Base-by-base conservation (phyloP, 169 alveolate species). In the Cryptosporidium andersoni region DNA sequence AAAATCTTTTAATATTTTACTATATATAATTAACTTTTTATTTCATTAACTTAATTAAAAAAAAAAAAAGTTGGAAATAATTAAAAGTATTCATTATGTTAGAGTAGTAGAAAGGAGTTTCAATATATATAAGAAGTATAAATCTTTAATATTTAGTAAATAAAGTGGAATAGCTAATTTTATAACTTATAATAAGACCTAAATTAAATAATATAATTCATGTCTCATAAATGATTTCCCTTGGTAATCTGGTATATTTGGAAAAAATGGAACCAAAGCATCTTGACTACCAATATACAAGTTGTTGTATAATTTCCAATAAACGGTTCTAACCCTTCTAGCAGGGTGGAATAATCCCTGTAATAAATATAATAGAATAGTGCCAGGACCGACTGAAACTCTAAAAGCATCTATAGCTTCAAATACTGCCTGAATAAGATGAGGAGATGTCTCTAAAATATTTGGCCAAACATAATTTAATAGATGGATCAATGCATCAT, bases 331-430 rank as follows among this genome's bases (percentile, higher is more conserved):
- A 65, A 97, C 99, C 93, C 98, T 97, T 66, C 99, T 95, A 11
- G 99, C 99, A n/a, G 99, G 99, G 92, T 98, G 99, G 93, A 97
- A 98, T 58, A 98, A 90, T 3, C 99, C 99, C 89, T 97, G 98
- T 47, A 97, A 90, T 43, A 97, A 80, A 88, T 98, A 98, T 63
- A 94, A 93, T 81, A 98, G 91, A 8, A 98, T 93, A 48, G 94
- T 95, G 51, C 99, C 98, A 2, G 99, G 98, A 1, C 99, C 99
- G 39, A 98, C 92, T 6, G 99, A 95, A 43, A 97, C 97, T 81
- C 99, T 93, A 82, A 97, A 92, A 9, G 99, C 99, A 81, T 98
- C 99, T 40, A 97, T 94, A 5, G 99, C 99, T 80, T 98, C 99
- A 63, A 97, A 95, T 39, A 97, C 98, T 6, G 99, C 98, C 94